phyloP scores from a whole-genome alignment of 163 green algal species.

The Scenedesmus sp. region DNA sequence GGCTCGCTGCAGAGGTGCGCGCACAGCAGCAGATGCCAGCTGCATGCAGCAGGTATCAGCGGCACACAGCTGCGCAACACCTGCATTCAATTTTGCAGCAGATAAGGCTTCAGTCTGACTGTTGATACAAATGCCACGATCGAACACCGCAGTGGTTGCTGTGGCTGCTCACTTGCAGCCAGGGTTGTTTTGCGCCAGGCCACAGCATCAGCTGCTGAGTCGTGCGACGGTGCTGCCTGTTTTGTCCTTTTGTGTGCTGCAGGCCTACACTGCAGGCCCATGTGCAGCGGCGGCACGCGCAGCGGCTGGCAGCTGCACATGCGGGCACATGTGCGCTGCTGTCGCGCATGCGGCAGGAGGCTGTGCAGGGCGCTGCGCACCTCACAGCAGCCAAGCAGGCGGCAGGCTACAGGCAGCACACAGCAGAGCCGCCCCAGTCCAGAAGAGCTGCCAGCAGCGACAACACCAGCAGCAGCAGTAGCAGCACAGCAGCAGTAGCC shows the following conservation, averaged over 20 bases:
- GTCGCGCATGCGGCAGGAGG: constrained; percentile 62
- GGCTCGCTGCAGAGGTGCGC: constrained; percentile 38
- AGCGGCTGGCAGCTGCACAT: constrained; percentile 48
- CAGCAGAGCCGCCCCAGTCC: constrained; percentile 31
- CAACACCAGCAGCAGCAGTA: constrained; percentile 11
- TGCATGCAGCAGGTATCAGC: neutral
- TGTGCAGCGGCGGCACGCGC: constrained; percentile 51
- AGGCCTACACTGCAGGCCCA: constrained; percentile 60
- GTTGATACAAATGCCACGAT: neutral
- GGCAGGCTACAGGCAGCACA: constrained; percentile 42
- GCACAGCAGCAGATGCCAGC: constrained; percentile 30
- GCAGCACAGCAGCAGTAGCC: neutral
- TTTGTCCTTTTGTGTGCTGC: neutral
- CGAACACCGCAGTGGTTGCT: neutral
- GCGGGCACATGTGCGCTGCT: constrained; percentile 52
- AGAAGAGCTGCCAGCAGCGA: neutral
- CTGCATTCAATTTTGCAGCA: neutral
- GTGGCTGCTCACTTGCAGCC: no score
- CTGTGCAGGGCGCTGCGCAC: constrained; percentile 51
- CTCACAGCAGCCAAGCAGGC: constrained; percentile 57
- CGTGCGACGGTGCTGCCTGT: neutral
- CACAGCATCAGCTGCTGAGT: neutral
- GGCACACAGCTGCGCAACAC: neutral
- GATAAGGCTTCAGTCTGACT: neutral
- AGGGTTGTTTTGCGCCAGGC: neutral